Conservation (phyloP, 768 basidiomycete species). For the Pholiota molesta region DNA sequence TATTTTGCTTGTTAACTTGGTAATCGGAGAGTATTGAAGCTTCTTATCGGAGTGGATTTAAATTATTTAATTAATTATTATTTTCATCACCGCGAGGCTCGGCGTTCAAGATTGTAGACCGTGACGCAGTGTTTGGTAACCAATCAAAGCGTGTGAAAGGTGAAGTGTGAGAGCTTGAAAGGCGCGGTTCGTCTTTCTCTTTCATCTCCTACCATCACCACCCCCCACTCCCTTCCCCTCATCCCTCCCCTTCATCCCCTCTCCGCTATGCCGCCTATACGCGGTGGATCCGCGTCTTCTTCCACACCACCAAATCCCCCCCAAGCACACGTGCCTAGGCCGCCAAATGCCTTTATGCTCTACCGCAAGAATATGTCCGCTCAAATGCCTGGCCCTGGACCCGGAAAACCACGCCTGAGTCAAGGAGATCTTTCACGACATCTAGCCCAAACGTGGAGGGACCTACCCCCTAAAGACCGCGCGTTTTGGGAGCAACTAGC, state of each 20-base stretch:
- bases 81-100: no score
- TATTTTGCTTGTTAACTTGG: no score
- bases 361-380: conserved; percentile 62
- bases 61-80: no score
- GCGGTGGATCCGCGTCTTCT: background rate
- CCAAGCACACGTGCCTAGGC: conserved; percentile 53
- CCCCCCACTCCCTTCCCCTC: conserved; percentile 13
- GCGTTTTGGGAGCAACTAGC: conserved; percentile 55
- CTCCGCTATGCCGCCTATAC: conserved; percentile 8
- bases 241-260: conserved; percentile 6
- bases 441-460: conserved; percentile 67
- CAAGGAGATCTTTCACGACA: conserved; percentile 69
- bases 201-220: conserved; percentile 8
- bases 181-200: background rate
- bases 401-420: conserved; percentile 39
- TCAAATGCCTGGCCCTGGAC: conserved; percentile 30
- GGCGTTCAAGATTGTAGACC: no score
- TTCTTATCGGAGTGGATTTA: no score
- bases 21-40: no score
- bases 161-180: background rate
- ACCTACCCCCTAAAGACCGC: conserved; percentile 50
- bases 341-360: conserved; percentile 84
- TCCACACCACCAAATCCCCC: background rate
- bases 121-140: background rate
- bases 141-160: background rate